Conservation (phyloP, 768 basidiomycete species). For the Saitozyma podzolica region DNA sequence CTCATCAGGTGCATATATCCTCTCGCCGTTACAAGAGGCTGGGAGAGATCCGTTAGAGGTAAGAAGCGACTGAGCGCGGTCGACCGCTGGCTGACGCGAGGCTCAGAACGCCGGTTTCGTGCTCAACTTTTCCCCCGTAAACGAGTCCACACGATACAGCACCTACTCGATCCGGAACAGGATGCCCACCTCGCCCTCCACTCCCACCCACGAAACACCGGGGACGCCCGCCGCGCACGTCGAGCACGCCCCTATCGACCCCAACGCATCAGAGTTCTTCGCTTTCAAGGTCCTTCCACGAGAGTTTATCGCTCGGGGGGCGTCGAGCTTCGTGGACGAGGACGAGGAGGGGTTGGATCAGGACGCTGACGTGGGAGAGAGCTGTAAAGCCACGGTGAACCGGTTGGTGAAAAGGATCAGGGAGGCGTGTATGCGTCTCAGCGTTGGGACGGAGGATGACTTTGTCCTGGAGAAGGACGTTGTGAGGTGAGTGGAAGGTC, state of each 20-base stretch:
- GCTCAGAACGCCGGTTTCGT: conserved; percentile 75
- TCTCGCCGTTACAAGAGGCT: conserved; percentile 88
- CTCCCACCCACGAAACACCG: conserved; percentile 62
- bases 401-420: conserved; percentile 70
- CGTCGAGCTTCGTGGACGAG: conserved; percentile 17
- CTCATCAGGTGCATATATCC: conserved; percentile 80
- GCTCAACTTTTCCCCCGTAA: conserved; percentile 71
- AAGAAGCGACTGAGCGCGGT: conserved; percentile 4
- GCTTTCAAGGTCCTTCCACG: conserved; percentile 54
- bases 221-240: conserved; percentile 57
- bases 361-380: conserved; percentile 61
- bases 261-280: conserved; percentile 42
- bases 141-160: conserved; percentile 72
- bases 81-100: background rate
- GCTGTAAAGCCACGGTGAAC: conserved; percentile 75
- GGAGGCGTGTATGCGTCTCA: conserved; percentile 67
- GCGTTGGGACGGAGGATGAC: conserved; percentile 55
- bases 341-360: conserved; percentile 56
- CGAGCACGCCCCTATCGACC: conserved; percentile 30
- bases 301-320: conserved; percentile 35
- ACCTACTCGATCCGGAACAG: conserved; percentile 82
- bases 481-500: conserved; percentile 64
- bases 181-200: conserved; percentile 10
- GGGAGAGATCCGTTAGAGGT: conserved; percentile 77
- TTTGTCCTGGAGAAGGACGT: conserved; percentile 71